phyloP scores from a whole-genome alignment of 1,284 basidiomycete genomes.

The Lentinus polychrous region DNA sequence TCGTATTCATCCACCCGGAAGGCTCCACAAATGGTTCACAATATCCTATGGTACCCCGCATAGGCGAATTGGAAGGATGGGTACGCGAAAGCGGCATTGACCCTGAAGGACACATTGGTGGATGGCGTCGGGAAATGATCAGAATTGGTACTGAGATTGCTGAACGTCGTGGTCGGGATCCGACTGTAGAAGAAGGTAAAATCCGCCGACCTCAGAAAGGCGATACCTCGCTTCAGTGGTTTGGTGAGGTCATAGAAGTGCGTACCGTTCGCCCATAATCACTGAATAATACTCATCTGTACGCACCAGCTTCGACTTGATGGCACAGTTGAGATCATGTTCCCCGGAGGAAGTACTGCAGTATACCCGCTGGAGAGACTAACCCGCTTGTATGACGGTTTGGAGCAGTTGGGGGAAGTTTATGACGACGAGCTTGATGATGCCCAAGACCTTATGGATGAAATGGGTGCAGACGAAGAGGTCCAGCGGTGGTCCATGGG shows the following conservation, averaged over 20 bases:
- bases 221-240: slow-evolving; percentile 52
- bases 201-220: slow-evolving; percentile 39
- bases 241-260: slow-evolving; percentile 75
- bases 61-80: slow-evolving; percentile 77
- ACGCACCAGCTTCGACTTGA: slow-evolving; percentile 61
- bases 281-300: slow-evolving; percentile 1
- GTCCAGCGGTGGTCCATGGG: slow-evolving; percentile 41
- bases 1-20: slow-evolving; percentile 71
- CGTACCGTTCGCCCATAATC: slow-evolving; percentile 20
- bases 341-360: slow-evolving; percentile 43
- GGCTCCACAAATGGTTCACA: slow-evolving; percentile 63
- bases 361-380: slow-evolving; percentile 57
- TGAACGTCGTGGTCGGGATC: slow-evolving; percentile 34
- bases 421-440: slow-evolving; percentile 49
- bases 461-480: slow-evolving; percentile 30
- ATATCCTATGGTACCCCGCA: slow-evolving; percentile 60
- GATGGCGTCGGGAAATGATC: slow-evolving; percentile 67
- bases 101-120: slow-evolving; percentile 43
- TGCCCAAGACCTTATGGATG: slow-evolving; percentile 25
- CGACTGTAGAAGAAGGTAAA: slow-evolving; percentile 32
- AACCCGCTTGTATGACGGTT: slow-evolving; percentile 65
- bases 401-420: slow-evolving; percentile 71
- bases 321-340: slow-evolving; percentile 59
- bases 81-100: slow-evolving; percentile 49
- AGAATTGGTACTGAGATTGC: slow-evolving; percentile 56